These are phyloP conservation scores for Rhododendron vialii DNA, from an alignment of 148 eudicot genomes.

Conservation along the genomic window DNA sequence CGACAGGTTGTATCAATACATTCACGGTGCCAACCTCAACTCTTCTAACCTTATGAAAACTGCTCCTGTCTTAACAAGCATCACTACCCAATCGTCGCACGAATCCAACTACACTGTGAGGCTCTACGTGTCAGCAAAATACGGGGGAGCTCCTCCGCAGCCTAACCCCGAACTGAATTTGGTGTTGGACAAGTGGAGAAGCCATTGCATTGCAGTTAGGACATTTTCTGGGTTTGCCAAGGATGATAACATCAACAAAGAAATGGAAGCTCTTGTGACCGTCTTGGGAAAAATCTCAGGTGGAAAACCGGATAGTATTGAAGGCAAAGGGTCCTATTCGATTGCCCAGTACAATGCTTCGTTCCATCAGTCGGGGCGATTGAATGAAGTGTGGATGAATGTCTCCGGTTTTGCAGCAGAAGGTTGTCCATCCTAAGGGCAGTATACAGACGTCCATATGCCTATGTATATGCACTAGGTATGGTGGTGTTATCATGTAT, in stretches of 20 bases:
- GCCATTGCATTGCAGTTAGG: constrained; percentile 15
- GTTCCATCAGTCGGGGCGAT: constrained; percentile 11
- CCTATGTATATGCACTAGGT: background rate
- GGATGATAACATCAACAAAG: constrained; percentile 16
- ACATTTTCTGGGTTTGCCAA: constrained; percentile 25
- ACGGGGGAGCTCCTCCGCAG: constrained; percentile 6
- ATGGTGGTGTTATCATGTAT: too few relatives aligned
- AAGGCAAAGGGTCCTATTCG: constrained; percentile 4
- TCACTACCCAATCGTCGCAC: background rate
- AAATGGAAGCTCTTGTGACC: constrained; percentile 7
- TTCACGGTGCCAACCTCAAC: constrained; percentile 24
- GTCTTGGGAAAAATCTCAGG: constrained; percentile 1
- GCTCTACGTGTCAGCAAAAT: constrained; percentile 14
- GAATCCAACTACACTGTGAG: constrained; percentile 12
- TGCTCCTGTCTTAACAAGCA: constrained; percentile 23
- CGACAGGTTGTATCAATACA: constrained; percentile 25
- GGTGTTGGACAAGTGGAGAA: constrained; percentile 7
- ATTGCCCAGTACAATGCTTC: constrained; percentile 25
- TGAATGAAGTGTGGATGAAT: constrained; percentile 30
- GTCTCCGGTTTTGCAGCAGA: constrained; percentile 9
- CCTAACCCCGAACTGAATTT: constrained; percentile 18
- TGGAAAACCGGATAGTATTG: background rate
- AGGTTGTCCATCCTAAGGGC: constrained; percentile 6
- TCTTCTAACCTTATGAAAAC: constrained; percentile 6
- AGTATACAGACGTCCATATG: background rate